Percentiles rank a stretch among this genome's conserved stretches.
Evolutionary conservation across 305 asterid species (phyloP).

Genomic region (Fraxinus floribunda): DNA sequence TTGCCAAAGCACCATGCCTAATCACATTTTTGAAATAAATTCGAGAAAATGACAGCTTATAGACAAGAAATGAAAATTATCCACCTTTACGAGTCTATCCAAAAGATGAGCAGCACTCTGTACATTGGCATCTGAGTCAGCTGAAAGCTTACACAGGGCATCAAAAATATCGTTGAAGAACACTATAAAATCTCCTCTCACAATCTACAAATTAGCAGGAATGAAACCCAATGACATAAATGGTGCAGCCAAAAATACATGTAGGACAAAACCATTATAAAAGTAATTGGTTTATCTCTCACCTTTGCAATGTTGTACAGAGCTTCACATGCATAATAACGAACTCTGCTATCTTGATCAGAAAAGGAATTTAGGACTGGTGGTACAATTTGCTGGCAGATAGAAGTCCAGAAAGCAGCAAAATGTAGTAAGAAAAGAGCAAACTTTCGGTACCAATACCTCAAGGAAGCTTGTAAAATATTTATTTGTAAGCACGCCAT

Average conservation of each 20-base stretch:
- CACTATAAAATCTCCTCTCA: conserved; percentile 96
- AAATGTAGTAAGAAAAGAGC: conserved; percentile 25
- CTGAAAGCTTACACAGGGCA: conserved; percentile 94
- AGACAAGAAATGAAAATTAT: not conserved
- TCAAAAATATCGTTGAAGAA: conserved; percentile 97
- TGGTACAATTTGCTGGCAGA: conserved; percentile 82
- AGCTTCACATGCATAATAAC: conserved; percentile 98
- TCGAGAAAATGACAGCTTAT: not conserved
- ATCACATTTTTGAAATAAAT: not conserved
- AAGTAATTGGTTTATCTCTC: conserved; percentile 23
- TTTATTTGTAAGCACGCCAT: not conserved
- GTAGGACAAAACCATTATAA: conserved; percentile 1
- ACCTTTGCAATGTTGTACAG: conserved; percentile 98
- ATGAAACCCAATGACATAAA: conserved; percentile 26
- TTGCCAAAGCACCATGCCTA: conserved; percentile 12
- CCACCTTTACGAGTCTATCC: conserved; percentile 97
- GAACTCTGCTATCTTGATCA: conserved; percentile 99
- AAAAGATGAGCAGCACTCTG: conserved; percentile 99
- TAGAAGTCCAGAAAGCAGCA: conserved; percentile 23
- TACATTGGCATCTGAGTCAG: conserved; percentile 96
- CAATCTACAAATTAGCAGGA: conserved; percentile 65
- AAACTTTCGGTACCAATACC: conserved; percentile 4
- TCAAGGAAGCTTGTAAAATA: conserved; percentile 15
- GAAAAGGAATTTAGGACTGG: conserved; percentile 90
- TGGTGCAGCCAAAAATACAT: not conserved